A percentile compares a stretch with the other conserved stretches of the same genome.
These are phyloP conservation scores for Salvia sclarea DNA, from an alignment of 305 asterid genomes.

Conservation along the genomic window DNA sequence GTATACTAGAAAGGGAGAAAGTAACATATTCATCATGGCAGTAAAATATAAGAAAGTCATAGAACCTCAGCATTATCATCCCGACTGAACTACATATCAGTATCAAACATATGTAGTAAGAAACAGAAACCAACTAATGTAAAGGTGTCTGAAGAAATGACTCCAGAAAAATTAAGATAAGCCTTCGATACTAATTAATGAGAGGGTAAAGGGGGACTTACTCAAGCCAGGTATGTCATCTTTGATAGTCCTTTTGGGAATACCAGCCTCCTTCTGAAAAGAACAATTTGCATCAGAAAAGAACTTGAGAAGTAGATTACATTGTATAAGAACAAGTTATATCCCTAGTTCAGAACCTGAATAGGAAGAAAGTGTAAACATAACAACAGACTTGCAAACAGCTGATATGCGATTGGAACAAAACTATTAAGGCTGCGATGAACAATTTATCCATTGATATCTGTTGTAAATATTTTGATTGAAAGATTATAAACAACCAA, in stretches of 20 bases:
- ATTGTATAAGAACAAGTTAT: background rate
- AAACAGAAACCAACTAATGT: slow-evolving; percentile 22
- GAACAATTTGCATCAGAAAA: slow-evolving; percentile 29
- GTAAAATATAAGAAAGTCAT: background rate
- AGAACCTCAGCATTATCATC: background rate
- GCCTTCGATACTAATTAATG: slow-evolving; percentile 9
- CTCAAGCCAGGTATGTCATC: slow-evolving; percentile 96
- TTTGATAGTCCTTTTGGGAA: slow-evolving; percentile 76
- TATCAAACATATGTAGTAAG: slow-evolving; percentile 13
- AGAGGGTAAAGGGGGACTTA: slow-evolving; percentile 49
- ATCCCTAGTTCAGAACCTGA: slow-evolving; percentile 15
- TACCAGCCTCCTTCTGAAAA: slow-evolving; percentile 90
- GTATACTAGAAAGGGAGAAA: background rate
- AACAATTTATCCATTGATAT: background rate
- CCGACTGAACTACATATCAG: background rate
- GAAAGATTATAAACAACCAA: background rate
- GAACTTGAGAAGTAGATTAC: background rate
- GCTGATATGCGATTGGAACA: background rate
- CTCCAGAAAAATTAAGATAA: slow-evolving; percentile 38
- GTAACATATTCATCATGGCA: background rate
- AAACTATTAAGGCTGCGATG: slow-evolving; percentile 14
- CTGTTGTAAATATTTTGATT: background rate
- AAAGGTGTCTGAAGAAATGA: slow-evolving; percentile 43
- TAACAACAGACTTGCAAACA: slow-evolving; percentile 1
- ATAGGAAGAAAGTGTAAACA: background rate